These are phyloP conservation scores for Candida qinlingensis DNA, from an alignment of 805 yeast species.

Conservation along the genomic window DNA sequence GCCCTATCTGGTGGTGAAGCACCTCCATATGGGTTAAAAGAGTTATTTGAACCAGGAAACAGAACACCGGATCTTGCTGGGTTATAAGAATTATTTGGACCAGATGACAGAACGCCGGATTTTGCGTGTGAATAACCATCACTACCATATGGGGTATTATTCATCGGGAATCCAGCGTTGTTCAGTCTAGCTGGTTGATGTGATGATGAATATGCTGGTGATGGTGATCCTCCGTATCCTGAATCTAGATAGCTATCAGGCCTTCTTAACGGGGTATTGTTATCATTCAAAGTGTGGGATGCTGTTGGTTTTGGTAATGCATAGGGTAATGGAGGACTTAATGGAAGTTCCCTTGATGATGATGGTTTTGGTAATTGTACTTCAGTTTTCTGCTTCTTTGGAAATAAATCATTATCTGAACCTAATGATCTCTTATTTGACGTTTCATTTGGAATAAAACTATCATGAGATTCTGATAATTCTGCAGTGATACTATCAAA, in stretches of 20 bases:
- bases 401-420: too few relatives aligned
- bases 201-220: too few relatives aligned
- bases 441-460: not conserved
- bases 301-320: not conserved
- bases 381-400: not conserved
- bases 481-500: not conserved
- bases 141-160: not conserved
- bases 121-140: not conserved
- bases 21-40: too few relatives aligned
- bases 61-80: too few relatives aligned
- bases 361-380: not conserved
- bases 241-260: too few relatives aligned
- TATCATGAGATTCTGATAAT: not conserved
- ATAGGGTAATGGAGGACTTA: not conserved
- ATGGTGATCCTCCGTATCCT: too few relatives aligned
- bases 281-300: not conserved
- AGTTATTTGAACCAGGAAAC: too few relatives aligned
- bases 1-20: too few relatives aligned
- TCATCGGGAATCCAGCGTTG: not conserved
- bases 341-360: not conserved
- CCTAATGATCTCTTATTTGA: not conserved
- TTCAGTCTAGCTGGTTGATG: not conserved
- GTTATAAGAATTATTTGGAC: not conserved
- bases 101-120: not conserved
- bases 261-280: not conserved